A percentile compares a stretch with the other conserved stretches of the same genome.
phyloP scores from a whole-genome alignment of 306 rosid genomes.

The Dalbergia cochinchinensis region DNA sequence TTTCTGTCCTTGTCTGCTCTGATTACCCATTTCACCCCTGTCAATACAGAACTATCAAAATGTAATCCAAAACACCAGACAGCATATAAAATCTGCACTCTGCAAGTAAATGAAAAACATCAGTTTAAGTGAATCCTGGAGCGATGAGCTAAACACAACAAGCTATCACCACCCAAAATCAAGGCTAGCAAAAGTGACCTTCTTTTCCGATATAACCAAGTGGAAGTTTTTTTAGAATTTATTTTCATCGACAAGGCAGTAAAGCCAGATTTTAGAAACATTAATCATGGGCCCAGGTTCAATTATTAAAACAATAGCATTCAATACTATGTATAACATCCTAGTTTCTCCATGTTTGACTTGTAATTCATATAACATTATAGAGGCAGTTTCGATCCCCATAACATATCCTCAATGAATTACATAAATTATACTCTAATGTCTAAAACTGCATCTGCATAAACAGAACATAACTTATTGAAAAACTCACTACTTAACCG shows the following conservation, averaged over 20 bases:
- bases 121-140: conserved; percentile 5
- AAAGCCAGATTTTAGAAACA: neutral
- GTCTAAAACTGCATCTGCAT: conserved; percentile 8
- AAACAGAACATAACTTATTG: neutral
- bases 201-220: neutral
- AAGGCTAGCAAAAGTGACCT: neutral
- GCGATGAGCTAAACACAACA: neutral
- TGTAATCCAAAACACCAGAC: neutral
- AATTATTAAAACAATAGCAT: neutral
- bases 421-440: neutral
- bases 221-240: neutral
- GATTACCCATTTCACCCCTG: conserved; percentile 76
- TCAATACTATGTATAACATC: neutral
- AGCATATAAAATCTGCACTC: neutral
- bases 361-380: neutral
- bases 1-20: conserved; percentile 63
- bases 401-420: neutral
- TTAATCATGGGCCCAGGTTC: neutral
- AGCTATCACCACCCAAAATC: neutral
- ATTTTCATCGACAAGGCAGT: neutral
- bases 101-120: neutral
- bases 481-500: neutral
- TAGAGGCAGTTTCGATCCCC: conserved; percentile 8
- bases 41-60: conserved; percentile 21
- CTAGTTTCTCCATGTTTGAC: neutral